Conservation (phyloP, 805 yeast genomes). For the Diddensiella caesifluorescens region DNA sequence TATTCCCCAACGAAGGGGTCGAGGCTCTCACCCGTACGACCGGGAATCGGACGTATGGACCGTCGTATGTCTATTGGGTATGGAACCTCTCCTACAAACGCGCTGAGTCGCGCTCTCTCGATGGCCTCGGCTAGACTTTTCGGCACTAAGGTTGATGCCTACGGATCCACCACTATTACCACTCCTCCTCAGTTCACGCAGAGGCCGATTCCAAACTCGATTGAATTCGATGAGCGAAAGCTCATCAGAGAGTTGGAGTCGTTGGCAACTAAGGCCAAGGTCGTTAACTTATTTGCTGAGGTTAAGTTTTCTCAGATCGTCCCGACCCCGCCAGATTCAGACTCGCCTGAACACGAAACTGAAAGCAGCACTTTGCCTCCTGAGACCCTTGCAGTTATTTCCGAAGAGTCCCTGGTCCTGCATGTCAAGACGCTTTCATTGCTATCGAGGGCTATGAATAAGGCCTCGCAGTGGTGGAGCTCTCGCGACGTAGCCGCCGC, state of each 20-base stretch:
- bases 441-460: slow-evolving; percentile 77
- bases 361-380: slow-evolving; percentile 13
- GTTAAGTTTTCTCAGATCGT: slow-evolving; percentile 81
- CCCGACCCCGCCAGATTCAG: slow-evolving; percentile 46
- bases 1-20: slow-evolving; percentile 21
- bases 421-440: slow-evolving; percentile 80
- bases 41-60: slow-evolving; percentile 4
- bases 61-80: slow-evolving; percentile 32
- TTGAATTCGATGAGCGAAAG: slow-evolving; percentile 26
- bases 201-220: slow-evolving; percentile 17
- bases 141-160: slow-evolving; percentile 40
- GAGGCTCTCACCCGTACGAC: neutral
- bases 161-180: slow-evolving; percentile 16
- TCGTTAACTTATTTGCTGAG: slow-evolving; percentile 82
- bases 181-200: slow-evolving; percentile 24
- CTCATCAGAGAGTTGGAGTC: slow-evolving; percentile 49
- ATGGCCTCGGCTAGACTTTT: slow-evolving; percentile 84
- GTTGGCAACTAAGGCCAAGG: slow-evolving; percentile 85
- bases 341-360: slow-evolving; percentile 11
- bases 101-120: slow-evolving; percentile 80
- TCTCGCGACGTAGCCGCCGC: slow-evolving; percentile 31
- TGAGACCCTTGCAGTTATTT: slow-evolving; percentile 40
- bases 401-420: slow-evolving; percentile 81
- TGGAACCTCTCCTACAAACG: slow-evolving; percentile 65
- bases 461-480: slow-evolving; percentile 90